Evolutionary conservation across 768 basidiomycete species (phyloP).

Genomic region (Trametes gibbosa): DNA sequence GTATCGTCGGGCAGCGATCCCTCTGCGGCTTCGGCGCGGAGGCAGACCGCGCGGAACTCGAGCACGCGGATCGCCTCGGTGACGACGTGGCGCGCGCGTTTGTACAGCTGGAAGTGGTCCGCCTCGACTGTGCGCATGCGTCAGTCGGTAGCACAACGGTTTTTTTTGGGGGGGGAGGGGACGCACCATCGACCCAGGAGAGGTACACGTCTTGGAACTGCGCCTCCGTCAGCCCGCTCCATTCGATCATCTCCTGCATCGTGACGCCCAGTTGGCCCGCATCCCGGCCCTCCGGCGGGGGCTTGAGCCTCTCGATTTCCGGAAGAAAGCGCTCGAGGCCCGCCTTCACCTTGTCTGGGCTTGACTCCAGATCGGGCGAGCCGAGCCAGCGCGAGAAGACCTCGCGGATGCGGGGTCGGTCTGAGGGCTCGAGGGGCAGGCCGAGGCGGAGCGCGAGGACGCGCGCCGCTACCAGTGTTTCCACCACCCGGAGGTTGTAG

Average conservation of each 20-base stretch:
- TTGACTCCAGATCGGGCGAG: slow-evolving; percentile 34
- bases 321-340: slow-evolving; percentile 46
- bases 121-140: slow-evolving; percentile 59
- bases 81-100: slow-evolving; percentile 78
- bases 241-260: slow-evolving; percentile 68
- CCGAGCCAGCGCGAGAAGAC: slow-evolving; percentile 55
- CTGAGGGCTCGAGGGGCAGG: slow-evolving; percentile 37
- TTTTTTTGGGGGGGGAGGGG: background rate
- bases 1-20: slow-evolving; percentile 26
- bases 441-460: slow-evolving; percentile 63
- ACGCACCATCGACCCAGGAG: slow-evolving; percentile 75
- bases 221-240: slow-evolving; percentile 53
- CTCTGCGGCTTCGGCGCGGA: slow-evolving; percentile 28
- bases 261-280: slow-evolving; percentile 55
- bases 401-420: slow-evolving; percentile 64
- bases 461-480: slow-evolving; percentile 78
- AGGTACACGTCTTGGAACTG: slow-evolving; percentile 68
- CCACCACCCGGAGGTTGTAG: slow-evolving; percentile 92
- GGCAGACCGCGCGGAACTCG: slow-evolving; percentile 68
- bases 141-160: background rate
- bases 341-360: slow-evolving; percentile 42
- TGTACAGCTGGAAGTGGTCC: slow-evolving; percentile 78
- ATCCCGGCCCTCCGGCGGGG: slow-evolving; percentile 28
- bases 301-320: slow-evolving; percentile 54
- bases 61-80: slow-evolving; percentile 80